Evolutionary conservation across 192 early-diverging fungal genomes (phyloP).

Genomic region (Backusella sp.): DNA sequence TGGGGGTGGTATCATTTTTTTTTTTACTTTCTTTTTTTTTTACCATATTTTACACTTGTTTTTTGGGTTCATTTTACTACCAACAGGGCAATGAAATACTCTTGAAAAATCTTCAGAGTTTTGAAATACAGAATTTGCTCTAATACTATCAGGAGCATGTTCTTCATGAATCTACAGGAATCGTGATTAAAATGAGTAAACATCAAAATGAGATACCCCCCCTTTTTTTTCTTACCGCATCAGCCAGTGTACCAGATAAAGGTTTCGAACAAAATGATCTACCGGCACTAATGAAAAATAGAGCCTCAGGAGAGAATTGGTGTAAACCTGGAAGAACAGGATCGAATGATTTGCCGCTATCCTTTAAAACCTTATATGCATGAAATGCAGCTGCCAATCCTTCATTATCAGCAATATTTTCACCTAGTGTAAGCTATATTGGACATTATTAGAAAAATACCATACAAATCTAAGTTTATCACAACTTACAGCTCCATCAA

Average conservation of each 20-base stretch:
- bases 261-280: slow-evolving; percentile 61
- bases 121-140: slow-evolving; percentile 62
- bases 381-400: slow-evolving; percentile 49
- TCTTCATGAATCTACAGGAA: slow-evolving; percentile 44
- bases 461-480: background rate
- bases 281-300: slow-evolving; percentile 65
- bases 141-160: slow-evolving; percentile 59
- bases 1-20: background rate
- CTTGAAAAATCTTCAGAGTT: slow-evolving; percentile 65
- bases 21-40: background rate
- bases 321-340: slow-evolving; percentile 44
- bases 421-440: slow-evolving; percentile 45
- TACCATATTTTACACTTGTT: slow-evolving; percentile 48
- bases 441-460: background rate
- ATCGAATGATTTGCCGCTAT: slow-evolving; percentile 18
- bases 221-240: background rate
- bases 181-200: background rate
- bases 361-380: slow-evolving; percentile 45
- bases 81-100: slow-evolving; percentile 61
- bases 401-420: slow-evolving; percentile 74
- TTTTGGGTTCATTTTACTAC: slow-evolving; percentile 63
- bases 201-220: background rate
- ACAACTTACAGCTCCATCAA: slow-evolving; percentile 50
- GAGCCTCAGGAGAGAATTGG: slow-evolving; percentile 48
- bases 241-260: slow-evolving; percentile 29